Conservation (phyloP, 306 rosid genomes). For the Cucurbita argyrosperma region DNA sequence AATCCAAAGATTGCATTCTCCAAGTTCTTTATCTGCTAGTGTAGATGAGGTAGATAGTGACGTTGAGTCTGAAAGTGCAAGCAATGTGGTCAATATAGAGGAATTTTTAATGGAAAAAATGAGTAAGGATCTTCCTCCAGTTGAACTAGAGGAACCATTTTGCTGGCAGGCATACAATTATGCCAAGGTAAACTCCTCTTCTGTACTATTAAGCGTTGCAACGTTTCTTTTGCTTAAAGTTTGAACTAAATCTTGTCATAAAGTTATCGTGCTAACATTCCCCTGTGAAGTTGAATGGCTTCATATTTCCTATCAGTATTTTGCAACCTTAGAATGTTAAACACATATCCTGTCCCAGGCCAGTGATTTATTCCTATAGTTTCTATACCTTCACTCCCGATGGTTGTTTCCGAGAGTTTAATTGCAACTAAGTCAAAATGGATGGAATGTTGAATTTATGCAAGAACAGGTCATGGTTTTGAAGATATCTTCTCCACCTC, state of each 20-base stretch:
- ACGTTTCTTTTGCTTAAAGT: not conserved
- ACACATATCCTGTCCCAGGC: not conserved
- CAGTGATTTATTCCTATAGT: not conserved
- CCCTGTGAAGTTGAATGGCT: not conserved
- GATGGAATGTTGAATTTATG: not conserved
- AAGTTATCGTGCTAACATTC: not conserved
- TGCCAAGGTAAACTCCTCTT: slow-evolving; percentile 49
- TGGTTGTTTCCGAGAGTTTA: not conserved
- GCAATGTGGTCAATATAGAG: slow-evolving; percentile 54
- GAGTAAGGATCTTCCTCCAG: slow-evolving; percentile 86
- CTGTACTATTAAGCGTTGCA: not conserved
- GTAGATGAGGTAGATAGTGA: slow-evolving; percentile 67
- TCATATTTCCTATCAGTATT: not conserved
- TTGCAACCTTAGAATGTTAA: not conserved
- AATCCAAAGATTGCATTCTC: slow-evolving; percentile 27
- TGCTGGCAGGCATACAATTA: slow-evolving; percentile 95
- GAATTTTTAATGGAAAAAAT: slow-evolving; percentile 77
- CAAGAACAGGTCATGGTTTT: not conserved
- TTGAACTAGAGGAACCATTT: slow-evolving; percentile 80
- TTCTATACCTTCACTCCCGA: not conserved
- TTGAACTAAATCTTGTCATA: not conserved
- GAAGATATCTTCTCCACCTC: not conserved
- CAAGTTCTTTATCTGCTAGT: slow-evolving; percentile 30
- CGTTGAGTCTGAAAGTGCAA: slow-evolving; percentile 51
- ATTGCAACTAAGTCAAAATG: not conserved